These are phyloP conservation scores for Fraxinus paxiana DNA, from an alignment of 305 asterid genomes.

Conservation along the genomic window DNA sequence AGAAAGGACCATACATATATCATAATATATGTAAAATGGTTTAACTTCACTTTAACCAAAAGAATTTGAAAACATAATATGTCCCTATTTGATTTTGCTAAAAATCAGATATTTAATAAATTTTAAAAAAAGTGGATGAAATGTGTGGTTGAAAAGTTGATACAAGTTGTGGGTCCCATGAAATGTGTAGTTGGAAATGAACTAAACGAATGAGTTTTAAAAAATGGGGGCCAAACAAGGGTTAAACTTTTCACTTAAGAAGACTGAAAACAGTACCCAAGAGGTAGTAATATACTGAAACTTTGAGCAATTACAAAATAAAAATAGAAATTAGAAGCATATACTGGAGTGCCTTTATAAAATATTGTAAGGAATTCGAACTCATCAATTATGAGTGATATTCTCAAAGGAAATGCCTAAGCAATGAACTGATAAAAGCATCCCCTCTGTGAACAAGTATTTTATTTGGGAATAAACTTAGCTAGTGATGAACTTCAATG, in stretches of 20 bases:
- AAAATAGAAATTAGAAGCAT: neutral
- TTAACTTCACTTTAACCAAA: slow-evolving; percentile 17
- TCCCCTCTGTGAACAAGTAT: slow-evolving; percentile 15
- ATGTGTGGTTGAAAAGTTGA: neutral
- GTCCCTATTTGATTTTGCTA: neutral
- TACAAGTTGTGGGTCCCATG: neutral
- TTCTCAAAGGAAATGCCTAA: neutral
- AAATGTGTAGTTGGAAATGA: neutral
- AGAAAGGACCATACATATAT: neutral
- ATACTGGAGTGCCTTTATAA: neutral
- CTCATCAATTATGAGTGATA: slow-evolving; percentile 3
- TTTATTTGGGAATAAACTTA: slow-evolving; percentile 17
- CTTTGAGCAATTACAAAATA: neutral
- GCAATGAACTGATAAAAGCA: slow-evolving; percentile 8
- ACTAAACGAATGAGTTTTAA: neutral
- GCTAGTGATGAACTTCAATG: slow-evolving; percentile 6
- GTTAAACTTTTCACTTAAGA: slow-evolving; percentile 14
- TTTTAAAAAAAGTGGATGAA: neutral
- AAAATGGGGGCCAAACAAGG: neutral
- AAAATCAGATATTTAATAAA: neutral
- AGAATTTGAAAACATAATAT: slow-evolving; percentile 16
- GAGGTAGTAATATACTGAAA: neutral
- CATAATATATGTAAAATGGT: neutral
- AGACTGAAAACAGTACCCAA: neutral
- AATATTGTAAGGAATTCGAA: slow-evolving; percentile 10